Percentiles rank a stretch among this genome's conserved stretches.
Conservation (phyloP, 2,329 filamentous ascomycete genomes). For the Paramyrothecium roridum region DNA sequence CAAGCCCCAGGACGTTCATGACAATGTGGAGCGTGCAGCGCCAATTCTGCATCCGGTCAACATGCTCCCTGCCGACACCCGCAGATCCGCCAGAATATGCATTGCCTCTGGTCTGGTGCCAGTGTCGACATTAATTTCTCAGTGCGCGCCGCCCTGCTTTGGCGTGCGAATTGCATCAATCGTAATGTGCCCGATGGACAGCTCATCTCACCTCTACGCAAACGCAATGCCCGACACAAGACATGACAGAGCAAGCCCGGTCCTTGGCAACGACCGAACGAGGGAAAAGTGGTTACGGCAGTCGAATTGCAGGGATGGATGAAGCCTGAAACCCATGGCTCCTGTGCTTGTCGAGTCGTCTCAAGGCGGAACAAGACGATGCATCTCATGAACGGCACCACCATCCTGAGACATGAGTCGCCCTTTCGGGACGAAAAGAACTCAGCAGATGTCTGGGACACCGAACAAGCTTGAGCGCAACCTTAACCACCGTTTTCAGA, state of each 20-base stretch:
- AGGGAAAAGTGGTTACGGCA: neutral
- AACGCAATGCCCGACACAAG: neutral
- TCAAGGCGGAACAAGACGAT: no score
- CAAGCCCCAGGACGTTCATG: no score
- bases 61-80: neutral
- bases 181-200: no score
- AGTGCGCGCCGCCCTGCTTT: neutral
- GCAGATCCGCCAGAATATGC: neutral
- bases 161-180: neutral
- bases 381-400: neutral
- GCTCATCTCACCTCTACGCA: no score
- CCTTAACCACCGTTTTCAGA: conserved; percentile 9
- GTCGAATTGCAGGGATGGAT: neutral
- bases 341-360: no score
- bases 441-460: conserved; percentile 10
- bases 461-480: conserved; percentile 14
- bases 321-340: neutral
- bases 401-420: neutral
- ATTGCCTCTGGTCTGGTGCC: neutral
- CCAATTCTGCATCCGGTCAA: neutral
- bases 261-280: neutral
- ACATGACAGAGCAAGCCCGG: neutral
- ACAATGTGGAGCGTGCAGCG: neutral
- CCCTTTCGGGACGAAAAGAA: neutral
- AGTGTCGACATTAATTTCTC: neutral